Conservation (phyloP, 805 yeast genomes). For the Candida pini region DNA sequence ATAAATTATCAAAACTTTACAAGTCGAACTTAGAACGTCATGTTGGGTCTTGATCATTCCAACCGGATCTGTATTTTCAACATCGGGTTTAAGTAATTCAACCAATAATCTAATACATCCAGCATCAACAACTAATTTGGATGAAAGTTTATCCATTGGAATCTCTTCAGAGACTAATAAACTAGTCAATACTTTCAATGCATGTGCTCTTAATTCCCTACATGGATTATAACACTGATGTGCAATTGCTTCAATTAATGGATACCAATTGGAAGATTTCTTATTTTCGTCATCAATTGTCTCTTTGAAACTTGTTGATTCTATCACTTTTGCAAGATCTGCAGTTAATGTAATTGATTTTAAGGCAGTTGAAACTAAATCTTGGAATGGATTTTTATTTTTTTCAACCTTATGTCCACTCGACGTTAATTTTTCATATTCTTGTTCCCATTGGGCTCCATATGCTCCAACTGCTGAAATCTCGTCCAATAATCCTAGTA, state of each 20-base stretch:
- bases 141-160: constrained; percentile 32
- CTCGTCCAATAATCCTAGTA: constrained; percentile 71
- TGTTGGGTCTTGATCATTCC: constrained; percentile 64
- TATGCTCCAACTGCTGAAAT: constrained; percentile 76
- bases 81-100: constrained; percentile 62
- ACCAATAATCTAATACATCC: constrained; percentile 71
- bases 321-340: constrained; percentile 36
- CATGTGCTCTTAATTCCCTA: constrained; percentile 62
- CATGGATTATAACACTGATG: constrained; percentile 90
- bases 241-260: constrained; percentile 75
- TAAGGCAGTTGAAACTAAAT: constrained; percentile 52
- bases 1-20: constrained; percentile 43
- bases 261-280: constrained; percentile 40
- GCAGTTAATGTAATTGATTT: constrained; percentile 59
- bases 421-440: constrained; percentile 38
- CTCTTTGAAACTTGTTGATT: constrained; percentile 25
- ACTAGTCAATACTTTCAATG: constrained; percentile 55
- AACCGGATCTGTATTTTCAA: constrained; percentile 48
- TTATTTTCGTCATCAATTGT: constrained; percentile 29
- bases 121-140: constrained; percentile 58
- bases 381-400: constrained; percentile 43
- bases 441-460: constrained; percentile 73
- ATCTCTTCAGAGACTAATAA: constrained; percentile 37
- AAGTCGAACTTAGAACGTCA: constrained; percentile 60
- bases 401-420: constrained; percentile 39